phyloP scores from a whole-genome alignment of 192 early-diverging fungal species.

The Backusella parvicylindrica region DNA sequence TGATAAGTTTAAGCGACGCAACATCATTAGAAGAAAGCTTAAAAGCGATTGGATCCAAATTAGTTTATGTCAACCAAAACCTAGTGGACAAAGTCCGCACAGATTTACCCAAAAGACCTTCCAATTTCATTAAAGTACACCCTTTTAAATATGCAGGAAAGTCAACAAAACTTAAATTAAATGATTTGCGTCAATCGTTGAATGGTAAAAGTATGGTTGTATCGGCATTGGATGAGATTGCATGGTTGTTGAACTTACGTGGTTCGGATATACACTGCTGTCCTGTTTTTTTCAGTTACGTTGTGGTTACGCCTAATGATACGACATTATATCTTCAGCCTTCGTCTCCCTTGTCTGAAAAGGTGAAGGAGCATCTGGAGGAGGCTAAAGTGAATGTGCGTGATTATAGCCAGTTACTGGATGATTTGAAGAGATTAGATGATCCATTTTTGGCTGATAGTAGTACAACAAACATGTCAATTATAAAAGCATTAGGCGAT shows the following conservation, averaged over 20 bases:
- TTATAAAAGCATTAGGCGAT: conserved; percentile 64
- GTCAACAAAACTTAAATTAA: conserved; percentile 58
- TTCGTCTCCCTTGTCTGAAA: conserved; percentile 54
- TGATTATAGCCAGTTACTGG: conserved; percentile 60
- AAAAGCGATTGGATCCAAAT: conserved; percentile 47
- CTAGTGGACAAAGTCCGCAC: conserved; percentile 86
- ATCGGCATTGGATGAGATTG: conserved; percentile 88
- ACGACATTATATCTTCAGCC: conserved; percentile 76
- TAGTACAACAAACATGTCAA: conserved; percentile 59
- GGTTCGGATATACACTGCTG: conserved; percentile 93
- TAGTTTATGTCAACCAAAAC: conserved; percentile 69
- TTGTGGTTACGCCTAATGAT: conserved; percentile 64
- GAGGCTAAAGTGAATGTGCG: conserved; percentile 51
- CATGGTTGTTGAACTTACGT: conserved; percentile 94
- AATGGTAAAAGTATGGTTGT: conserved; percentile 66
- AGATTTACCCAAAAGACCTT: conserved; percentile 65
- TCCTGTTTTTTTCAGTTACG: conserved; percentile 93
- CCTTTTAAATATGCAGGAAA: conserved; percentile 51
- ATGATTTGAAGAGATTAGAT: not conserved
- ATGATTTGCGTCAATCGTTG: conserved; percentile 58
- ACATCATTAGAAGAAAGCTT: conserved; percentile 38
- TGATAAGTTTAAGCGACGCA: conserved; percentile 70
- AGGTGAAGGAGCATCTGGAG: conserved; percentile 4
- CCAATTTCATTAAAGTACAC: conserved; percentile 57
- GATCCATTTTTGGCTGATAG: conserved; percentile 54